Base-by-base conservation (phyloP, 1,284 basidiomycete species). In the Moesziomyces globuligerus region DNA sequence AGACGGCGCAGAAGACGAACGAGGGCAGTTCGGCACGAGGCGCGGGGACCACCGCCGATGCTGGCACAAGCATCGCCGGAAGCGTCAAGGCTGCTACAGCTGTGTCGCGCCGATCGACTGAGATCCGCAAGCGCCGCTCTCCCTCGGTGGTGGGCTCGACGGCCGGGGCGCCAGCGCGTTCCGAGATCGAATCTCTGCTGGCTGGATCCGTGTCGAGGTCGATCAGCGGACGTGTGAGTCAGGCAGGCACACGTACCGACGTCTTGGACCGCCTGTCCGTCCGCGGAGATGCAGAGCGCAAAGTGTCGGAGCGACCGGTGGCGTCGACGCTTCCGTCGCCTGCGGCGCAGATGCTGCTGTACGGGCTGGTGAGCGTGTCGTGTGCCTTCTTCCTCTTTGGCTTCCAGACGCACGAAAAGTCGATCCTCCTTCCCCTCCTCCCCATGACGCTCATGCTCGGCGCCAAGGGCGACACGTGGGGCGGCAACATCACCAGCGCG, bases 321-420 rank as follows among this genome's bases (percentile, higher is more conserved):
- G 88, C 4, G 82, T 79, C 4, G 74, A 91, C 32, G 89, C 90
- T 0, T 85, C 86, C n/a, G 41, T 89, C 44, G 87, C 90, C 24
- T 88, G 91, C 81, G 5, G 79, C 80, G 0, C 57, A 60, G 21
- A 62, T 81, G 49, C 64, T 81, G 4, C 79, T 72, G 4, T 81
- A 81, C 42, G 82, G 81, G 29, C 72, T 82, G 20, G 26, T 78
- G 34, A 71, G 64, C 34, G 69, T 78, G 7, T 74, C 79, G 4
- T 77, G 94, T 85, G 90, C 92, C 4, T 95, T 96, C 86, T 96
- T 94, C 84, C 85, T 98, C 23, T 94, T 96, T 84, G 94, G 93
- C 7, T 95, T 96, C 82, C 93, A 96, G 80, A 93, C 94, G 25
- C 93, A 95, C 83, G 93, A 96, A 83, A 96, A 96, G 85, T 90